These are phyloP conservation scores for Fusarium longipes DNA, from an alignment of 2,329 filamentous ascomycete species.

Conservation along the genomic window DNA sequence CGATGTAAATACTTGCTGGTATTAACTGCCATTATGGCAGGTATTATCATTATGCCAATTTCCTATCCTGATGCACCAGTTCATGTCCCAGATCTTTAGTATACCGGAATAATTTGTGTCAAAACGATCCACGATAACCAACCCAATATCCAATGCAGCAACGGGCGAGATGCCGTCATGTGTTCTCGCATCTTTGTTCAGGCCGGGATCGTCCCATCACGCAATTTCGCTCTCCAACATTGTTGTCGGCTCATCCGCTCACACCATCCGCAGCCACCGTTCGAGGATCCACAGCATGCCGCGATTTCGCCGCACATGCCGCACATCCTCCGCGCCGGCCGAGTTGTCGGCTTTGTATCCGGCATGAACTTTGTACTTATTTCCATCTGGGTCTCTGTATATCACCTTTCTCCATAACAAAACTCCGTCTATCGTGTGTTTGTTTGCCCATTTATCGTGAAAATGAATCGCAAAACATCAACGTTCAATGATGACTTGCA, in stretches of 20 bases:
- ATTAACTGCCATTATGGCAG: conserved; percentile 22
- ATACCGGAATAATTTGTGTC: conserved; percentile 20
- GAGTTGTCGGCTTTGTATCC: conserved; percentile 32
- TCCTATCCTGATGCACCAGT: conserved; percentile 18
- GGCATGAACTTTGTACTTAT: conserved; percentile 29
- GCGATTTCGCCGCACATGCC: conserved; percentile 45
- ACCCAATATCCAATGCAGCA: conserved; percentile 11
- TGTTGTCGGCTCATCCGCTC: conserved; percentile 32
- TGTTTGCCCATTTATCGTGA: conserved; percentile 18
- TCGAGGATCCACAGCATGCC: conserved; percentile 33
- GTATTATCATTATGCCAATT: conserved; percentile 37
- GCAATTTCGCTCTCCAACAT: conserved; percentile 40
- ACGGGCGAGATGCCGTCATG: conserved; percentile 7
- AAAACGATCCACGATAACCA: conserved; percentile 5
- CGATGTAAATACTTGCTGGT: conserved; percentile 22
- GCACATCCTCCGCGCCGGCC: conserved; percentile 37
- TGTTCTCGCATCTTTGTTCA: conserved; percentile 30
- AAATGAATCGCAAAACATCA: conserved; percentile 22
- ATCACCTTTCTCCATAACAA: conserved; percentile 11
- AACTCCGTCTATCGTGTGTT: conserved; percentile 35
- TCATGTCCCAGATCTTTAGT: conserved; percentile 20
- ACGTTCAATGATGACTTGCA: conserved; percentile 11
- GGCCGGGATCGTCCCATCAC: conserved; percentile 40
- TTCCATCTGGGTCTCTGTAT: conserved; percentile 12
- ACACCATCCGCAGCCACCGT: conserved; percentile 29